Evolutionary conservation across 352 stramenopile genomes (phyloP), one percentile per base, ranked within the genome.

Genomic region (Elongisporangium anandrum): DNA sequence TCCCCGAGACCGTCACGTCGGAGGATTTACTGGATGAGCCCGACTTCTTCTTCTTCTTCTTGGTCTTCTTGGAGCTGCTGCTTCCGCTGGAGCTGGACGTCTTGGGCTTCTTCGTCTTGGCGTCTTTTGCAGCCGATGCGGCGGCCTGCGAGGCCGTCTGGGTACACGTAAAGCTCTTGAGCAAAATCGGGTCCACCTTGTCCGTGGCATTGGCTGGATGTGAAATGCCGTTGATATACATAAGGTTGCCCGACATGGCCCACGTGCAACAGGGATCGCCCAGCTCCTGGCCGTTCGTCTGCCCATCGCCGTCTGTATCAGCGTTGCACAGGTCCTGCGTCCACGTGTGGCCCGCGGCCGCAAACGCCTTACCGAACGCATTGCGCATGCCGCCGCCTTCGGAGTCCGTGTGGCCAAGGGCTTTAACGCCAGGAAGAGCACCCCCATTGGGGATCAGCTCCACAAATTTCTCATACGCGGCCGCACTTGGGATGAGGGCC

Each of bases 231-330:
- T 21, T 17, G 19, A 60, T 64, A 45, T 62, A 68, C 22, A 59
- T 52, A 19, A 65, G 48, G 47, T 72, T 69, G 17, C 39, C 20
- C 5, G 64, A 61, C 39, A 64, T 54, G 3, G 48, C 57, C 69
- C 74, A 91, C 19, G 54, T 54, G 59, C 81, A 91, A 62, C 71
- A 72, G 20, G 80, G 81, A 57, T 91, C 81, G 2, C 80, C 81
- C 6, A 91, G 68, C 50, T 91, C 81, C 56, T 87, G 56, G 21
- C 80, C 81, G 61, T 91, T 91, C 8, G 72, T 88, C 21, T 72
- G 63, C 12, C 79, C 77, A 61, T 91, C 81, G 48, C 61, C 58
- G 26, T 78, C 73, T 47, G 70, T 63, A 54, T 79, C 73, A 9
- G 53, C 52, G 10, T 78, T n/a, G 55, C 73, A 82, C n/a, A 81